Base-by-base conservation (phyloP, 2,329 filamentous ascomycete genomes). In the Fulvia fulva region DNA sequence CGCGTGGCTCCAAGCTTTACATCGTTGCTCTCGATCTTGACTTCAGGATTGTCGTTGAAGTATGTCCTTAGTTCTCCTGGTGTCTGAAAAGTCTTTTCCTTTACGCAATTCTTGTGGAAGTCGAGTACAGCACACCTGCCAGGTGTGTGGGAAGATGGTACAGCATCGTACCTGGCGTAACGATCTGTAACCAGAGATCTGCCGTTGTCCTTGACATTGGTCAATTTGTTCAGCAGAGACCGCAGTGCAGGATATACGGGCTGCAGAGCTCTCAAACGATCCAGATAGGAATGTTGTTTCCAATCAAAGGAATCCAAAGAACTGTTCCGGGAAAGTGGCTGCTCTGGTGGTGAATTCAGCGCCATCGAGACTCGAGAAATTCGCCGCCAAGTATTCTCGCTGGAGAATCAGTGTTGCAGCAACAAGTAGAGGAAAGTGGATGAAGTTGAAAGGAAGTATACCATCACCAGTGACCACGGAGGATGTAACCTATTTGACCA, bases 71-170 rank as follows among this genome's bases (percentile, higher is more conserved):
- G 19, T 32, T n/a, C 47, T 26, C 32, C 47, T 50, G 47, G 47
- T 26, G 47, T 50, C n/a, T 50, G 47, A 12, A 28, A 50, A 14
- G 47, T 50, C 1, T 30, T 16, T 6, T 26, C 47, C 19, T 2
- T 28, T 9, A 32, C 47, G 3, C 22, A 5, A 19, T 32, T 8
- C 14, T 14, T 5, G 26, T 16, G 26, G 21, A 50, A 50, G 1
- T 50, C 47, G 50, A 63, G 55, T 11, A 60, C 55, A 8, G 60
- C 57, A 25, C 60, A 62, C 51, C 60, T 47, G 14, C 57, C 60
- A 26, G 60, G 57, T 7, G n/a, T 41, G n/a, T 45, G 23, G 8
- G 21, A 21, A 11, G 47, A 50, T 50, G 47, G 47, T 3, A 4
- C 46, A 37, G 28, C 28, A 25, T 45, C 19, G 21, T 53, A 19